Base-by-base conservation (phyloP, 306 rosid genomes). In the Prunus armeniaca region DNA sequence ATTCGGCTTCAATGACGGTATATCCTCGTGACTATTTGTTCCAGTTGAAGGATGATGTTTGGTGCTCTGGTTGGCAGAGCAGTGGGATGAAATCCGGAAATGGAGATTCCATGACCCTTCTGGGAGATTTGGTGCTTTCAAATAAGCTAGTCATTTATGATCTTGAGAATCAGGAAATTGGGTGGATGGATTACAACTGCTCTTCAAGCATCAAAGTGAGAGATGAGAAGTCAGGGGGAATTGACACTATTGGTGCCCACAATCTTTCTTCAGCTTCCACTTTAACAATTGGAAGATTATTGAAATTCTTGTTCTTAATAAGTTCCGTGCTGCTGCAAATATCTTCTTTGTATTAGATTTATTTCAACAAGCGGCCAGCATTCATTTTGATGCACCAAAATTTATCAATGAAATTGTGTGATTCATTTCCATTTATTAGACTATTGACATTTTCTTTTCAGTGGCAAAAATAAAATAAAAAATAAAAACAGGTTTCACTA, bases 181-280 rank as follows among this genome's bases (percentile, higher is more conserved):
- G 79, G 3, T 75, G 79, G 79, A 22, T 43, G 8, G 72, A 65
- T 30, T 15, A 75, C 63, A 75, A 75, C 20, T 49, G 72, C 64
- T 75, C 64, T 49, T 83, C 92, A 67, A 90, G 90, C 87, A 84
- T 92, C 75, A 88, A 78, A 80, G 92, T 92, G 84, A 87, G 75
- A 80, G 92, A 88, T 81, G 88, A 80, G 67, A 78, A 24, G 24
- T 78, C 86, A 27, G 96, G 92, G 79, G 69, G 64, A 5, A 78
- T 82, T 50, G 85, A 81, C 74, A 58, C 83, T 43, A 87, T 90
- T 72, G 88, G 87, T 61, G 86, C 91, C 24, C 89, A 90, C 76
- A 75, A 92, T 77, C 67, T 75, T 65, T 75, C 79, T n/a, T 65
- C 72, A 32, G 72, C 79, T 75, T 51, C 79, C 60, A 54, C 54